Evolutionary conservation across 306 rosid species (phyloP).

Genomic region (Ammopiptanthus mongolicus): DNA sequence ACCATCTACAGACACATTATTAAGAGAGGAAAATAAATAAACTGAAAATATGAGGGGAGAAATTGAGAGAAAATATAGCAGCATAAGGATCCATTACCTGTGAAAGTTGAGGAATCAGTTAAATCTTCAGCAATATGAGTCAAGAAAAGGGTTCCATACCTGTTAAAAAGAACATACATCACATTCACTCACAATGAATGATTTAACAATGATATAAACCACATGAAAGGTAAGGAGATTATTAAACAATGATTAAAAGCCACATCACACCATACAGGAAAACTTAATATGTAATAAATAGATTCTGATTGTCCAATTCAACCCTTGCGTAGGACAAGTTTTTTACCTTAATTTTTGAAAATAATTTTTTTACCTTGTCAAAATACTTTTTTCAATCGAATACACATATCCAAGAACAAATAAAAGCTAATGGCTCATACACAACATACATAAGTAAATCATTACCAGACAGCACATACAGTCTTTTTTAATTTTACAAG

Average conservation of each 20-base stretch:
- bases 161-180: conserved; percentile 28
- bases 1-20: conserved; percentile 63
- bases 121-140: conserved; percentile 77
- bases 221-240: neutral
- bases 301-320: neutral
- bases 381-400: neutral
- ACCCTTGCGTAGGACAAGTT: neutral
- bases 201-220: neutral
- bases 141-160: conserved; percentile 84
- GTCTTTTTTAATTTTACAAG: neutral
- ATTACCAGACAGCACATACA: neutral
- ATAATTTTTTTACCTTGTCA: neutral
- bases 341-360: neutral
- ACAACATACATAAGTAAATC: neutral
- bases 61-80: neutral
- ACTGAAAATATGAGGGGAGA: neutral
- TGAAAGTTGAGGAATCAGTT: conserved; percentile 69
- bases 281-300: neutral
- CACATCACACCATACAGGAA: neutral
- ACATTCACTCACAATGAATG: conserved; percentile 18
- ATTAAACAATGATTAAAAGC: conserved; percentile 3
- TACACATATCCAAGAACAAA: neutral
- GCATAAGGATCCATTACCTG: conserved; percentile 54
- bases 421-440: neutral
- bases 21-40: conserved; percentile 5